phyloP scores from a whole-genome alignment of 129 eudicot genomes.

The Ambrosia trifida region DNA sequence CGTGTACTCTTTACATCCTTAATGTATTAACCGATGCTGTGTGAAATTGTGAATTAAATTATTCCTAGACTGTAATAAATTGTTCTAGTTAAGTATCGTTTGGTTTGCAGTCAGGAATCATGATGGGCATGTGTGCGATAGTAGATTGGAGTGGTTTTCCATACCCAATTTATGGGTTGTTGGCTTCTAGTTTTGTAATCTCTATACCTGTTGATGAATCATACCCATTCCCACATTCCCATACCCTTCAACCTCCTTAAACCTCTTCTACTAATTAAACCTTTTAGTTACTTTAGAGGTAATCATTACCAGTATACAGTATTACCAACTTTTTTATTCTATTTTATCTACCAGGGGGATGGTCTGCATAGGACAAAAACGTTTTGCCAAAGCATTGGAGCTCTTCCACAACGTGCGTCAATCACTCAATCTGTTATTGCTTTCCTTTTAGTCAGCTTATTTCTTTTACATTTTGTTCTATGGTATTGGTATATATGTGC shows the following conservation, averaged over 20 bases:
- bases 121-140: background rate
- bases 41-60: background rate
- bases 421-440: conserved; percentile 12
- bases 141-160: background rate
- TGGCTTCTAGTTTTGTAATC: background rate
- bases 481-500: conserved; percentile 6
- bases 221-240: background rate
- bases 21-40: background rate
- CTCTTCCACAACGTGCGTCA: conserved; percentile 81
- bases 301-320: background rate
- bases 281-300: background rate
- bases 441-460: conserved; percentile 4
- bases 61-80: background rate
- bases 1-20: background rate
- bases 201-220: background rate
- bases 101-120: background rate
- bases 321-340: conserved; percentile 20
- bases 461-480: conserved; percentile 1
- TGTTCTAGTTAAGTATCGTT: background rate
- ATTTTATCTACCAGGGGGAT: conserved; percentile 58
- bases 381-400: conserved; percentile 77
- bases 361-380: conserved; percentile 91
- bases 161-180: background rate
- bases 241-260: background rate
- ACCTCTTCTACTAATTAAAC: background rate